Base-by-base conservation (phyloP, 306 rosid genomes). In the Argentina anserina region DNA sequence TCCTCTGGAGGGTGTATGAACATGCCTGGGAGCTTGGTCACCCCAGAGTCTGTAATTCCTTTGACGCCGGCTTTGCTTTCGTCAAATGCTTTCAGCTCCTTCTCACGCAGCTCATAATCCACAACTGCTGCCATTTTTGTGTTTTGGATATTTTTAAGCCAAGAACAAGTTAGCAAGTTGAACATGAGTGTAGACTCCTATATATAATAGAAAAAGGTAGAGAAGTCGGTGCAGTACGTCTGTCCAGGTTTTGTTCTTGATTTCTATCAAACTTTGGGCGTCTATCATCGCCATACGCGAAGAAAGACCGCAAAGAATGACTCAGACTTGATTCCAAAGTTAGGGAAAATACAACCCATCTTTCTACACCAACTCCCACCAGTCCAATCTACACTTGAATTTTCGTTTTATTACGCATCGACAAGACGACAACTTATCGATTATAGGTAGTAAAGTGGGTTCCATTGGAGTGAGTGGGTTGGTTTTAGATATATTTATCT, bases 51-150 rank as follows among this genome's bases (percentile, higher is more conserved):
- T 0, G 78, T 65, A 4, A 90, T 68, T n/a, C 93, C 96, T 78
- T 87, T 90, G 11, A 87, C 96, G 28, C 96, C 93, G n/a, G 80
- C 53, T 70, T 86, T 90, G 6, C 91, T 67, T 59, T 87, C 87
- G 52, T 81, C 86, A 76, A 90, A 90, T 6, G 77, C 71, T 28
- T 81, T 83, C 69, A 86, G 78, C 15, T 89, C 96, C 64, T 81
- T 64, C 23, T 75, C 77, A 40, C 86, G 81, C 58, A 31, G 41
- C 6, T 85, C 90, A 71, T 59, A 77, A 3, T 41, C 53, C 53
- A 56, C 65, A 29, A 15, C 37, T 7, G 43, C 50, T 28, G 18
- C 40, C 75, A 71, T 56, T 17, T 33, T 21, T 17, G 31, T 37
- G 31, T 18, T 23, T 25, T 17, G 28, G 13, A 42, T 42, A 52